These are phyloP conservation scores for Camillea tinctor DNA, from an alignment of 2,329 filamentous ascomycete genomes.

Conservation along the genomic window DNA sequence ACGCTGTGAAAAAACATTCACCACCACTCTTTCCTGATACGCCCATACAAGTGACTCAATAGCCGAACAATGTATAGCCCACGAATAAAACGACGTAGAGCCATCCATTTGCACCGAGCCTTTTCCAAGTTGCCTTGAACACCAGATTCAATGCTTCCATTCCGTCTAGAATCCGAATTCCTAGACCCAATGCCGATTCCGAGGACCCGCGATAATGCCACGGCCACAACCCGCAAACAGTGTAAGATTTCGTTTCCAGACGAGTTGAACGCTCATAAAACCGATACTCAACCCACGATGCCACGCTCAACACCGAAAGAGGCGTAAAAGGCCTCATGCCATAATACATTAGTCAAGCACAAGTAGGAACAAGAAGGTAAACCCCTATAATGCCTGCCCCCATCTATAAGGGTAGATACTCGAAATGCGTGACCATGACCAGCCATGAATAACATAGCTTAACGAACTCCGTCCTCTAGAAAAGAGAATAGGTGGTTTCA, in stretches of 20 bases:
- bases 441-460: constrained; percentile 25
- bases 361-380: constrained; percentile 23
- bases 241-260: constrained; percentile 5
- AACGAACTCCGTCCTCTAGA: constrained; percentile 17
- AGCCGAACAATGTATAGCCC: constrained; percentile 12
- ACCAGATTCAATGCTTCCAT: constrained; percentile 23
- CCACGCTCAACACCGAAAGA: constrained; percentile 19
- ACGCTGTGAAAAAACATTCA: neutral
- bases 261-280: constrained; percentile 15
- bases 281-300: constrained; percentile 15
- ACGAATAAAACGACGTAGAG: constrained; percentile 9
- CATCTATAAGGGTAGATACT: constrained; percentile 26
- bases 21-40: constrained; percentile 3
- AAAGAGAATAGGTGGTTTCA: constrained; percentile 12
- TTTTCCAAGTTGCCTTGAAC: constrained; percentile 16
- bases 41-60: constrained; percentile 6
- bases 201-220: constrained; percentile 13
- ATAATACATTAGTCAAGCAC: constrained; percentile 29
- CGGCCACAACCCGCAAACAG: constrained; percentile 12
- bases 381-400: constrained; percentile 17
- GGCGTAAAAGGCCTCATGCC: constrained; percentile 17
- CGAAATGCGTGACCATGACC: constrained; percentile 28
- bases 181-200: constrained; percentile 17
- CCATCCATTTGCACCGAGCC: constrained; percentile 14
- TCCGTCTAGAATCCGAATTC: constrained; percentile 20